Conservation (phyloP, 1,284 basidiomycete genomes). For the Tetrapyrgos nigripes region DNA sequence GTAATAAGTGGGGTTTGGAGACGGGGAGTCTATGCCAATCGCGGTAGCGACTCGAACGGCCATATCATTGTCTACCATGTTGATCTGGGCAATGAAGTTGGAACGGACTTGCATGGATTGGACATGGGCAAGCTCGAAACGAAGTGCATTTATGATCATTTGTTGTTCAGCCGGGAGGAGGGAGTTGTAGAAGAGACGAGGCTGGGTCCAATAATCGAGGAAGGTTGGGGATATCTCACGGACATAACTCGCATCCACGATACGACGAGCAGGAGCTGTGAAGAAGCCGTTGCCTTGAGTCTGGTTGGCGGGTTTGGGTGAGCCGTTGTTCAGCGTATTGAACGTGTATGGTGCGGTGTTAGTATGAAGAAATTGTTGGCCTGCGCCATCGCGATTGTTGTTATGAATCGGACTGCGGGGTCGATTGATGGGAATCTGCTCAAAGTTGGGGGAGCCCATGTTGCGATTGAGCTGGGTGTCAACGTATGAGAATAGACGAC, state of each 20-base stretch:
- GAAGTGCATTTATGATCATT: constrained; percentile 10
- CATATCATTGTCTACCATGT: constrained; percentile 5
- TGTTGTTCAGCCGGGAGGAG: constrained; percentile 6
- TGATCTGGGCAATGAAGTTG: constrained; percentile 3
- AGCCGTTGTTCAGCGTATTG: constrained; percentile 6
- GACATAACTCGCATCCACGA: constrained; percentile 3
- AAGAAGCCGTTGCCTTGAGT: constrained; percentile 11
- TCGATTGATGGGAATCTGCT: constrained; percentile 10
- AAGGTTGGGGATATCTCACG: constrained; percentile 5
- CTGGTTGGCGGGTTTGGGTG: background rate
- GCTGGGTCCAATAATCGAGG: constrained; percentile 6
- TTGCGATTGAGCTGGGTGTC: constrained; percentile 13
- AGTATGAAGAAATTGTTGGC: constrained; percentile 5
- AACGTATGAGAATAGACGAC: constrained; percentile 14
- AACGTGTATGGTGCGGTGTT: constrained; percentile 5
- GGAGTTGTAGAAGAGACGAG: constrained; percentile 10
- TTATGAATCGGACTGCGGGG: constrained; percentile 5
- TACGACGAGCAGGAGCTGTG: constrained; percentile 3
- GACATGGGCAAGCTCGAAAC: constrained; percentile 6
- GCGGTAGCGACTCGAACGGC: constrained; percentile 4
- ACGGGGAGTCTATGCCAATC: background rate
- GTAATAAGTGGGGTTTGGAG: constrained; percentile 4
- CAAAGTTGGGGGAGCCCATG: constrained; percentile 14
- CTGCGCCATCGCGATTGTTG: constrained; percentile 10
- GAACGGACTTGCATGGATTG: background rate